Evolutionary conservation across 495 filamentous ascomycete species (phyloP), one percentile per base, ranked within the genome.

Genomic region (Penicillium tannophilum): DNA sequence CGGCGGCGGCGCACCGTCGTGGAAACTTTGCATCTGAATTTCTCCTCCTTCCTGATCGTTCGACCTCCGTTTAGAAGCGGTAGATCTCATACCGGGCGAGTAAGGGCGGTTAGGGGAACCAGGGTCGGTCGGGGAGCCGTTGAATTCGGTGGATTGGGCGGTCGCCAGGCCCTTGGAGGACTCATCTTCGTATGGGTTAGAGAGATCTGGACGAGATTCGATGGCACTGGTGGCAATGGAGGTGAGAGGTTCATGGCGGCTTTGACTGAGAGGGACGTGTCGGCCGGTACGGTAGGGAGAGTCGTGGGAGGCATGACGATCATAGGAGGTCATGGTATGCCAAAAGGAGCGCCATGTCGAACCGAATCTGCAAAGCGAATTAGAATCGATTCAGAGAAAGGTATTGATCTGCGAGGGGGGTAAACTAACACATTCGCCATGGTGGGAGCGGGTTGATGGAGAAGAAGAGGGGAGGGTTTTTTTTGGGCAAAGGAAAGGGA

Each of bases 21-120:
- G 84, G 76, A 99, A 99, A 51, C 90, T 90, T 75, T 97, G 95
- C 88, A 99, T 92, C 56, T 92, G 92, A 56, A 99, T 97, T 72
- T 96, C 93, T 19, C 89, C 88, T 24, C 83, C 77, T 56, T 88
- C 86, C 60, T 67, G 70, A 42, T 87, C 84, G 54, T 78, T 80
- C 3, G 84, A 80, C 54, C 68, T 70, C 47, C 82, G 75, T 63
- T 84, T 82, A 70, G 89, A 87, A 52, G 81, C 76, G 23, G 84
- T 71, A 3, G 92, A 92, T 58, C 93, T 81, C 86, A 96, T 86
- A 51, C 95, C 94, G 30, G 94, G 95, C 4, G 92, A 91, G 75
- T 98, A 98, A 35, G 92, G 90, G 26, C 76, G 75, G 53, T 58
- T 76, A 8, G 85, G 84, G 12, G 84, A 85, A 51, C 70, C 72